phyloP scores from a whole-genome alignment of 371 early-diverging fungal species.

The Actinomortierella ambigua region DNA sequence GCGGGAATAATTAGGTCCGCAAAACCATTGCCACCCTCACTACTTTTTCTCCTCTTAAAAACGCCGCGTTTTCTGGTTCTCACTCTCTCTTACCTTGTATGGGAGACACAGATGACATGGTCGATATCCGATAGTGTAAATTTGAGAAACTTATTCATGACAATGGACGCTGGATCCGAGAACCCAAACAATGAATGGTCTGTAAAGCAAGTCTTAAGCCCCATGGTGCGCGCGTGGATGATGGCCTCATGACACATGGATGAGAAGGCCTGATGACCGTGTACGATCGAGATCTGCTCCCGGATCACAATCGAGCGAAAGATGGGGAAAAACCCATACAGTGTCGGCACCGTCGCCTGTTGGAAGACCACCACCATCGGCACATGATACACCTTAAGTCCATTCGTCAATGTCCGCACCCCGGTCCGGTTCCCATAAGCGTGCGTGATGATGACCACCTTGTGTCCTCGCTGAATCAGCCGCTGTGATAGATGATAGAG shows the following conservation, averaged over 20 bases:
- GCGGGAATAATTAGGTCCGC: too few species aligned
- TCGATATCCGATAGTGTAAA: slow-evolving; percentile 95
- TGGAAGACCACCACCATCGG: slow-evolving; percentile 86
- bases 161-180: slow-evolving; percentile 91
- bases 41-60: too few species aligned
- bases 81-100: slow-evolving; percentile 84
- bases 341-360: slow-evolving; percentile 93
- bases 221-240: slow-evolving; percentile 96
- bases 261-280: slow-evolving; percentile 98
- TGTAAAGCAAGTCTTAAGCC: slow-evolving; percentile 95
- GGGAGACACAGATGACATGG: slow-evolving; percentile 98
- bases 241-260: slow-evolving; percentile 96
- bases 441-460: slow-evolving; percentile 91
- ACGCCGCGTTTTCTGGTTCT: too few species aligned
- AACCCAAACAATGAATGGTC: slow-evolving; percentile 99
- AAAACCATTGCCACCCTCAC: too few species aligned
- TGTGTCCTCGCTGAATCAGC: slow-evolving; percentile 92
- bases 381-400: slow-evolving; percentile 98
- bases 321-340: slow-evolving; percentile 91
- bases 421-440: slow-evolving; percentile 87
- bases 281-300: slow-evolving; percentile 95
- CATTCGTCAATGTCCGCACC: slow-evolving; percentile 90
- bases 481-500: slow-evolving; percentile 91
- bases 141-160: slow-evolving; percentile 95
- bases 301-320: slow-evolving; percentile 91